Conservation (phyloP, 129 eudicot genomes). For the Pittosporum tobira region DNA sequence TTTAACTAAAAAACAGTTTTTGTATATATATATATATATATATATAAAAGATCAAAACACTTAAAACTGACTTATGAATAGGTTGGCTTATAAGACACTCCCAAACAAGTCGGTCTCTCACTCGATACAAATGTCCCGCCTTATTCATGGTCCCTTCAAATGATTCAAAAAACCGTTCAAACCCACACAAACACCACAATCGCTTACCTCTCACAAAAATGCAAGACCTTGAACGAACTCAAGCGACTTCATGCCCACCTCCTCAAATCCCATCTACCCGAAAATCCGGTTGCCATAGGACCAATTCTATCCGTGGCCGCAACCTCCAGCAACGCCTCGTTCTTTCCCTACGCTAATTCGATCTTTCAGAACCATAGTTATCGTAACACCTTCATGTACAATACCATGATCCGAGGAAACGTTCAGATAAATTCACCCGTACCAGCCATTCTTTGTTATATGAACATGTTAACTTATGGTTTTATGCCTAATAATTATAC, state of each 20-base stretch:
- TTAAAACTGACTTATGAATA: too few species aligned
- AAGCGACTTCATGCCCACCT: constrained; percentile 47
- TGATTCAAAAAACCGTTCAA: constrained; percentile 29
- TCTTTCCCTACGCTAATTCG: constrained; percentile 36
- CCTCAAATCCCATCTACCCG: constrained; percentile 31
- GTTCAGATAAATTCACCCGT: constrained; percentile 10
- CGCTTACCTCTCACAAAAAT: constrained; percentile 23
- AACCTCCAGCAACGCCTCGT: constrained; percentile 28
- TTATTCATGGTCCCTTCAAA: constrained; percentile 5
- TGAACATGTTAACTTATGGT: constrained; percentile 23
- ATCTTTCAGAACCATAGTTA: constrained; percentile 25
- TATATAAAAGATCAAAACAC: too few species aligned
- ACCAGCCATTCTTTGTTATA: constrained; percentile 22
- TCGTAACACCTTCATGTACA: constrained; percentile 48
- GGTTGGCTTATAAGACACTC: too few species aligned
- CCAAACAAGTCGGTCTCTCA: too few species aligned
- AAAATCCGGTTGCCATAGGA: constrained; percentile 27
- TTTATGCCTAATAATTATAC: constrained; percentile 36
- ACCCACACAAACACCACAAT: constrained; percentile 13
- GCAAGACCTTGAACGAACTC: constrained; percentile 43
- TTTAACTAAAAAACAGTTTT: too few species aligned
- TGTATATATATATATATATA: too few species aligned
- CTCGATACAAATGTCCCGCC: constrained; percentile 14
- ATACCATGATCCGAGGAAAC: constrained; percentile 48
- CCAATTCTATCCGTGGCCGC: constrained; percentile 35